phyloP scores from a whole-genome alignment of 805 yeast species.

The Hanseniaspora vineae region DNA sequence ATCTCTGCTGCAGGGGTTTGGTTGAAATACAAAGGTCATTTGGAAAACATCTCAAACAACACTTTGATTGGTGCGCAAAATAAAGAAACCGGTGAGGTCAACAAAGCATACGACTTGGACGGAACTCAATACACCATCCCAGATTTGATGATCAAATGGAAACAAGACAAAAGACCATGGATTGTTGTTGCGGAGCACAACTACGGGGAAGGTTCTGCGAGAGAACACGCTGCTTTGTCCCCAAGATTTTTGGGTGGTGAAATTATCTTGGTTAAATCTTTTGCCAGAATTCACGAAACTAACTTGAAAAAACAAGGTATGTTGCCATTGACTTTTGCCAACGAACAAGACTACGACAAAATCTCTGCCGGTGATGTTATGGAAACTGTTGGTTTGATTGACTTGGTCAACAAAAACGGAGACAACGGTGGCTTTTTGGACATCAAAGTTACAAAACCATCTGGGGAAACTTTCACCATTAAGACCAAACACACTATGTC shows the following conservation, averaged over 20 bases:
- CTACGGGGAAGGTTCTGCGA: conserved; percentile 98
- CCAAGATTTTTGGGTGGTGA: conserved; percentile 92
- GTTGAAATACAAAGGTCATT: conserved; percentile 96
- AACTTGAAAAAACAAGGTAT: conserved; percentile 96
- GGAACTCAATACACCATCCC: conserved; percentile 74
- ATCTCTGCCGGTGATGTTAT: conserved; percentile 66
- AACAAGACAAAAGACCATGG: conserved; percentile 76
- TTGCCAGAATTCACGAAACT: conserved; percentile 97
- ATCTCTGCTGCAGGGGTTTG: conserved; percentile 98
- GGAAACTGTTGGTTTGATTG: conserved; percentile 60
- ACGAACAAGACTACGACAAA: conserved; percentile 79
- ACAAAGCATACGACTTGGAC: conserved; percentile 76
- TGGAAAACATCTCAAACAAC: conserved; percentile 89
- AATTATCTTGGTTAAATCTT: conserved; percentile 79
- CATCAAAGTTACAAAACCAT: conserved; percentile 58
- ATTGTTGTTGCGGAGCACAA: conserved; percentile 93
- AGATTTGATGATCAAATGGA: conserved; percentile 95
- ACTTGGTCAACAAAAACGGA: conserved; percentile 70
- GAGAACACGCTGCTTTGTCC: conserved; percentile 96
- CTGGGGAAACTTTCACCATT: conserved; percentile 59
- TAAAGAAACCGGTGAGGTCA: conserved; percentile 93
- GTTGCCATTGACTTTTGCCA: conserved; percentile 85
- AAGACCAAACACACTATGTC: conserved; percentile 93
- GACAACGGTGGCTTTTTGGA: conserved; percentile 74
- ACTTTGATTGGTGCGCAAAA: conserved; percentile 95